Evolutionary conservation across 148 eudicot genomes (phyloP).

Genomic region (Amaranthus hypochondriacus): DNA sequence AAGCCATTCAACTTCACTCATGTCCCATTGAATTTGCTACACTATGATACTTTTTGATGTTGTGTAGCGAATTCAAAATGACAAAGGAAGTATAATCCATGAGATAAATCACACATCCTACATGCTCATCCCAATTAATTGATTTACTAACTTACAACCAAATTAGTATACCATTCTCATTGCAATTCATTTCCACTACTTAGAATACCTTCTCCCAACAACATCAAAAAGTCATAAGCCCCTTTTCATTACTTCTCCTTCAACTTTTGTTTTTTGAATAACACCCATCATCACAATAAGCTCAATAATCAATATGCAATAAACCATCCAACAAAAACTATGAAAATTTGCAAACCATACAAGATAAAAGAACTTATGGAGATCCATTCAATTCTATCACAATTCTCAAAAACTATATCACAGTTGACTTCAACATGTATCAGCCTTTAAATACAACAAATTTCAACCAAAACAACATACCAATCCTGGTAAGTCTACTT

Average conservation of each 20-base stretch:
- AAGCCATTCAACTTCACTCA: background rate
- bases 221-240: constrained; percentile 5
- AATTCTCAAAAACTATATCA: background rate
- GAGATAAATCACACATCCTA: background rate
- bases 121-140: background rate
- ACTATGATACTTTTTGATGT: too few species aligned
- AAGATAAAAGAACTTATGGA: background rate
- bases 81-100: background rate
- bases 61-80: too few species aligned
- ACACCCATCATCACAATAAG: constrained; percentile 1
- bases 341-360: constrained; percentile 19
- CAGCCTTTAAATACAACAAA: constrained; percentile 4
- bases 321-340: background rate
- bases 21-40: too few species aligned
- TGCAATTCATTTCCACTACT: background rate
- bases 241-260: constrained; percentile 9
- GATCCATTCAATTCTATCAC: constrained; percentile 6
- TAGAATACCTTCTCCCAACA: background rate
- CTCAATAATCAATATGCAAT: background rate
- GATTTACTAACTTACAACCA: background rate
- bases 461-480: background rate
- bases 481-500: background rate
- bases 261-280: background rate
- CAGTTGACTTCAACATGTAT: background rate
- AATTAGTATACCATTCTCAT: background rate